phyloP scores from a whole-genome alignment of 495 filamentous ascomycete species.

The Hyaloscypha variabilis region DNA sequence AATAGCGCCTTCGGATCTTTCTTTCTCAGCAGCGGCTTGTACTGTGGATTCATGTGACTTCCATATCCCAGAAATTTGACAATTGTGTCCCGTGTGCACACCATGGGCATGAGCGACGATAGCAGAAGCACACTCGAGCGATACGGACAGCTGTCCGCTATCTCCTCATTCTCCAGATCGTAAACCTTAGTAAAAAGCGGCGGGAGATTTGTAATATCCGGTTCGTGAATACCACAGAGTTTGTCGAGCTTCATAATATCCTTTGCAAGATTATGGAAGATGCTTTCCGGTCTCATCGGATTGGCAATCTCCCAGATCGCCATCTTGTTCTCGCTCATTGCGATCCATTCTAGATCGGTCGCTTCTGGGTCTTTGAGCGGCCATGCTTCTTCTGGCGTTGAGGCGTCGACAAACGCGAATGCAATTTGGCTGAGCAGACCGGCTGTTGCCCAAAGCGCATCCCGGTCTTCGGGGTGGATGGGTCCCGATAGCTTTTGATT shows the following conservation, averaged over 20 bases:
- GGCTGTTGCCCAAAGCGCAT: constrained; percentile 43
- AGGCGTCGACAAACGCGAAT: constrained; percentile 38
- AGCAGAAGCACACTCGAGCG: not conserved
- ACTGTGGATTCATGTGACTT: constrained; percentile 35
- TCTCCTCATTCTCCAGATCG: not conserved
- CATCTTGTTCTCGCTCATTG: constrained; percentile 39
- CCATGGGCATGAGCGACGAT: constrained; percentile 30
- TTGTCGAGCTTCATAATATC: not conserved
- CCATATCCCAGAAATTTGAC: constrained; percentile 40
- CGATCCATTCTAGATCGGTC: constrained; percentile 41
- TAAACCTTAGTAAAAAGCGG: not conserved
- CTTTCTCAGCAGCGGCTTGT: constrained; percentile 35
- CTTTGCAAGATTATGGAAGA: constrained; percentile 27
- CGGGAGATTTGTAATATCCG: constrained; percentile 6
- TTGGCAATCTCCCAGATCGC: constrained; percentile 38
- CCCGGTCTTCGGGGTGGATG: constrained; percentile 32
- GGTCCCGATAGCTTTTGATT: constrained; percentile 37
- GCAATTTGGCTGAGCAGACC: constrained; percentile 38
- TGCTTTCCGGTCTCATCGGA: constrained; percentile 39
- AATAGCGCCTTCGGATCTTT: constrained; percentile 42
- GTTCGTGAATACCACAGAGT: not conserved
- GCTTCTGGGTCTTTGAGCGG: constrained; percentile 37
- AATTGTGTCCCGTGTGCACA: constrained; percentile 34
- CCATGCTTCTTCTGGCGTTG: constrained; percentile 39
- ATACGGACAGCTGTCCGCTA: constrained; percentile 15